Evolutionary conservation across 2,329 filamentous ascomycete genomes (phyloP), one percentile per base, ranked within the genome.

Genomic region (Aspergillus fischeri): DNA sequence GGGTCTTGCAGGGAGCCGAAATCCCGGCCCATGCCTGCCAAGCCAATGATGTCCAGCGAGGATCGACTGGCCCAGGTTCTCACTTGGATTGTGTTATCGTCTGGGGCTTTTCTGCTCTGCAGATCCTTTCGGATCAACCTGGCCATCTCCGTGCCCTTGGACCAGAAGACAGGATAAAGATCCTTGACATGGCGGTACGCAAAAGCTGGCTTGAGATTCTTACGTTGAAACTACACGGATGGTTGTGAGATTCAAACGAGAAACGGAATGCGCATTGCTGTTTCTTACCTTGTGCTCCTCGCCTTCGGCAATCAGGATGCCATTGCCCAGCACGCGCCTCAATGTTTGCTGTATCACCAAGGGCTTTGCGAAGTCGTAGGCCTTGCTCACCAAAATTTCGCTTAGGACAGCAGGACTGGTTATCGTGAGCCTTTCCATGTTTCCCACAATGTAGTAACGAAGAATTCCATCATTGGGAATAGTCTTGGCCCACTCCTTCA

Each of bases 31-130:
- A 84, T 80, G 11, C 81, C 82, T 1, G 81, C 81, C 1, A 81
- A 70, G 1, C 83, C 83, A 51, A 85, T 85, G 49, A 85, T 83
- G 59, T 85, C 83, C 9, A 85, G 77, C 0, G 82, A 83, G 2
- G 81, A 77, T 2, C 83, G 79, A 38, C 70, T 73, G 20, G 10
- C 51, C 28, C 8, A 48, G 44, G 2, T 49, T 52, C 9, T 62
- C 24, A 55, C 55, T 55, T 55, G 57, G 5, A 58, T 45, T 25
- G 32, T 45, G 29, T 20, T 17, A 42, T 42, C 38, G 1, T 42
- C 38, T 0, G 38, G 3, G 3, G 3, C 17, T 20, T 20, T 20
- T 20, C 38, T 42, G 38, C 17, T 20, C 8, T 42, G 38, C 38
- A 42, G 38, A n/a, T 42, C 38, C 17, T 42, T 42, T 20, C 38